phyloP scores from a whole-genome alignment of 495 filamentous ascomycete genomes.

The Penicillium parvum region DNA sequence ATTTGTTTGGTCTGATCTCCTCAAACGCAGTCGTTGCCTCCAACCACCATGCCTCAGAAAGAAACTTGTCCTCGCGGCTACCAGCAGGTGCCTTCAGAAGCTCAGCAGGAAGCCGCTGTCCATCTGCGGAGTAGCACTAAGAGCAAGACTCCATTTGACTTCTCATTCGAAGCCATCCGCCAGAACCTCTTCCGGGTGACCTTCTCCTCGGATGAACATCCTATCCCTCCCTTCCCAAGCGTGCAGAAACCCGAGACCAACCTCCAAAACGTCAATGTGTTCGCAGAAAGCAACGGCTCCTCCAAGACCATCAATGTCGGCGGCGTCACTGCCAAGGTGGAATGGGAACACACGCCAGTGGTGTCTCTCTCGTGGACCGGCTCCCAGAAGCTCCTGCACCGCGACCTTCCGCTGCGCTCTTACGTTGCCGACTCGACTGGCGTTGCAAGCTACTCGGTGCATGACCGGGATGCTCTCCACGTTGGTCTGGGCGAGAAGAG shows the following conservation, averaged over 20 bases:
- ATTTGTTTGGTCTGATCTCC: slow-evolving; percentile 2
- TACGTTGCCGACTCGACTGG: slow-evolving; percentile 56
- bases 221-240: slow-evolving; percentile 57
- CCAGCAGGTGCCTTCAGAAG: slow-evolving; percentile 20
- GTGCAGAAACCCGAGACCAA: slow-evolving; percentile 42
- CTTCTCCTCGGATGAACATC: slow-evolving; percentile 55
- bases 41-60: slow-evolving; percentile 50
- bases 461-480: slow-evolving; percentile 55
- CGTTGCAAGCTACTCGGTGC: slow-evolving; percentile 55
- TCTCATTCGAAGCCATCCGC: slow-evolving; percentile 55
- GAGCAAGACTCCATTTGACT: slow-evolving; percentile 39
- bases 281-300: slow-evolving; percentile 21
- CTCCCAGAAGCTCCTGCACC: slow-evolving; percentile 46
- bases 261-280: slow-evolving; percentile 23
- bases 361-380: slow-evolving; percentile 51
- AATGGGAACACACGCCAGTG: slow-evolving; percentile 54
- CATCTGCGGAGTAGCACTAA: slow-evolving; percentile 39
- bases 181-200: slow-evolving; percentile 61
- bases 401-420: slow-evolving; percentile 57
- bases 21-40: slow-evolving; percentile 9
- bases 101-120: slow-evolving; percentile 26
- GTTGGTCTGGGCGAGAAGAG: slow-evolving; percentile 67
- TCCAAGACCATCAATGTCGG: slow-evolving; percentile 44
- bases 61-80: slow-evolving; percentile 47
- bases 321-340: slow-evolving; percentile 45